Conservation (phyloP, 305 asterid species). For the Solanum hybrid region DNA sequence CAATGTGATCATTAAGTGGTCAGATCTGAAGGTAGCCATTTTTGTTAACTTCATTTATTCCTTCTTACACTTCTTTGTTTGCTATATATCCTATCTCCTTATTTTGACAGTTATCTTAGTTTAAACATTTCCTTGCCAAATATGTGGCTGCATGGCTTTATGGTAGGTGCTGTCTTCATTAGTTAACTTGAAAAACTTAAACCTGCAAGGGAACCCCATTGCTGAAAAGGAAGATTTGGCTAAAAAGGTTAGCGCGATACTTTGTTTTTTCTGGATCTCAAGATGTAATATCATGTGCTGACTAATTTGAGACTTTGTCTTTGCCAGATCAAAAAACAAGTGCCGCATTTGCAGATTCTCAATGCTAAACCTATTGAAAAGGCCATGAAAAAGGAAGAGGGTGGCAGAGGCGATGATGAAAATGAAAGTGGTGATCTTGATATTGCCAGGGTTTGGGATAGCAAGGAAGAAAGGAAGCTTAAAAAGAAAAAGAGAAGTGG, state of each 20-base stretch:
- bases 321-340: conserved; percentile 59
- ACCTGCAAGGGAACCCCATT: conserved; percentile 84
- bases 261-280: background rate
- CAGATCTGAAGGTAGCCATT: conserved; percentile 57
- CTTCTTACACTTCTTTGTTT: background rate
- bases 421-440: conserved; percentile 14
- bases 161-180: conserved; percentile 64
- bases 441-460: conserved; percentile 13
- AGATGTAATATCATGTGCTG: conserved; percentile 11
- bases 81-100: background rate
- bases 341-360: conserved; percentile 59
- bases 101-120: background rate
- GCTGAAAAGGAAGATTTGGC: conserved; percentile 57
- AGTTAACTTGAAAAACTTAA: conserved; percentile 60
- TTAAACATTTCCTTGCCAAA: background rate
- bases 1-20: conserved; percentile 54
- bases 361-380: conserved; percentile 59
- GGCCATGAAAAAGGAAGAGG: conserved; percentile 25
- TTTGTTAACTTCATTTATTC: background rate
- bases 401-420: conserved; percentile 9
- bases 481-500: conserved; percentile 26
- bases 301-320: conserved; percentile 4
- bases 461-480: conserved; percentile 11
- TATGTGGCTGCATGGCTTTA: conserved; percentile 16
- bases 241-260: conserved; percentile 46